phyloP scores from a whole-genome alignment of 257 asterid genomes.

The Anisodus acutangulus region DNA sequence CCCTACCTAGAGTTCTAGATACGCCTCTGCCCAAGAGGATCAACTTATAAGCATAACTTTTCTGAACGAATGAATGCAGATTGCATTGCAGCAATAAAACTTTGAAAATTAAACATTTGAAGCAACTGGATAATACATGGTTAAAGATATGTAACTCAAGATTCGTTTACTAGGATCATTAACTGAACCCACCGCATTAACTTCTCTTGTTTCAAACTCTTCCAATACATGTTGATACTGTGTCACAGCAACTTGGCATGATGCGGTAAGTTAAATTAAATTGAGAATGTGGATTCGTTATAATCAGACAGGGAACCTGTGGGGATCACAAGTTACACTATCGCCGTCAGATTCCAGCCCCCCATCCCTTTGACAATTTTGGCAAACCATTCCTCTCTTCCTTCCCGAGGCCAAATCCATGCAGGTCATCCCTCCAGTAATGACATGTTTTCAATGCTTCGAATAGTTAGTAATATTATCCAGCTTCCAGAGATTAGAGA shows the following conservation, averaged over 20 bases:
- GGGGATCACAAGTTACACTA: background rate
- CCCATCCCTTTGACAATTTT: background rate
- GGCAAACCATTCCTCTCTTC: background rate
- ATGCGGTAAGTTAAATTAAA: background rate
- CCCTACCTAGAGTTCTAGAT: no score
- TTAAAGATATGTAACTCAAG: slow-evolving; percentile 9
- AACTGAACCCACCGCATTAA: background rate
- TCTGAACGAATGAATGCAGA: background rate
- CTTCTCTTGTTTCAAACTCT: background rate
- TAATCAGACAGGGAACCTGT: background rate
- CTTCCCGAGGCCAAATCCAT: background rate
- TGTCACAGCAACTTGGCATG: background rate
- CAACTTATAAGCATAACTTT: background rate
- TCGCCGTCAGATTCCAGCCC: background rate
- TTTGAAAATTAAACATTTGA: background rate
- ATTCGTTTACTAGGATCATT: background rate
- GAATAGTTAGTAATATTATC: background rate
- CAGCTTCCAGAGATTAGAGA: background rate
- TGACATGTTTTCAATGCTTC: background rate
- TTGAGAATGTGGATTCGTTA: background rate
- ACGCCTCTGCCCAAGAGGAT: background rate
- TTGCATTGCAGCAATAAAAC: background rate
- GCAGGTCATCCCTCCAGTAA: background rate
- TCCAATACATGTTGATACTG: background rate
- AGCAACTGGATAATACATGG: background rate